These are phyloP conservation scores for Scheffersomyces ergatensis DNA, from an alignment of 805 yeast genomes.

Conservation along the genomic window DNA sequence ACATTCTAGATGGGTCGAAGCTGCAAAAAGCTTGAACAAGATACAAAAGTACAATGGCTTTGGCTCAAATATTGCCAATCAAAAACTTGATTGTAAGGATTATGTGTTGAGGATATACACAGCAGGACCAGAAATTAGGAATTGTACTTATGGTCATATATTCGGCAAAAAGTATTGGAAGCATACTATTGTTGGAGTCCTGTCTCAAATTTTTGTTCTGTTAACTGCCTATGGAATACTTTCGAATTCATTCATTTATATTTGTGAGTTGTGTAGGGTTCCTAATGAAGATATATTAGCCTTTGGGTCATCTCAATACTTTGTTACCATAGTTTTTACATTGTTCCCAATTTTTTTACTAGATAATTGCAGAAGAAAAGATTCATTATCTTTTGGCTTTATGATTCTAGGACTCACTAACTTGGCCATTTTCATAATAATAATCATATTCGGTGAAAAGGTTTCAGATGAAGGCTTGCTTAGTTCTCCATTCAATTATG, in stretches of 20 bases:
- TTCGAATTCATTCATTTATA: slow-evolving; percentile 42
- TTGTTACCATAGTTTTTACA: slow-evolving; percentile 39
- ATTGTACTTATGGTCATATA: slow-evolving; percentile 26
- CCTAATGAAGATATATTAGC: slow-evolving; percentile 29
- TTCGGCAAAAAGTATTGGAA: slow-evolving; percentile 29
- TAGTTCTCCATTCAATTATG: slow-evolving; percentile 3
- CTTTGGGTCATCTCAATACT: slow-evolving; percentile 22
- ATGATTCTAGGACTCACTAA: slow-evolving; percentile 33
- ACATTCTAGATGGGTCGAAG: slow-evolving; percentile 32
- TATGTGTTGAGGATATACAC: slow-evolving; percentile 24
- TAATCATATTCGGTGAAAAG: slow-evolving; percentile 32
- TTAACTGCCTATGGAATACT: slow-evolving; percentile 43
- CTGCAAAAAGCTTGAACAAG: slow-evolving; percentile 22
- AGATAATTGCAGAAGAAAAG: slow-evolving; percentile 46
- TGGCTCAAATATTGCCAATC: slow-evolving; percentile 4
- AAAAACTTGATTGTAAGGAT: slow-evolving; percentile 12
- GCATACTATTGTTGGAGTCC: slow-evolving; percentile 35
- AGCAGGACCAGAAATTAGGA: slow-evolving; percentile 13
- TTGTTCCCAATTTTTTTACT: slow-evolving; percentile 42
- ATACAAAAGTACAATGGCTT: slow-evolving; percentile 10
- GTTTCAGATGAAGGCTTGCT: slow-evolving; percentile 18
- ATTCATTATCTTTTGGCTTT: slow-evolving; percentile 44
- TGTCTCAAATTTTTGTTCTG: slow-evolving; percentile 42
- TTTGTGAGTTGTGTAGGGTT: slow-evolving; percentile 50
- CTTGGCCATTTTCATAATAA: slow-evolving; percentile 28